These are phyloP conservation scores for Penicillium palitans DNA, from an alignment of 2,329 filamentous ascomycete genomes.

Conservation along the genomic window DNA sequence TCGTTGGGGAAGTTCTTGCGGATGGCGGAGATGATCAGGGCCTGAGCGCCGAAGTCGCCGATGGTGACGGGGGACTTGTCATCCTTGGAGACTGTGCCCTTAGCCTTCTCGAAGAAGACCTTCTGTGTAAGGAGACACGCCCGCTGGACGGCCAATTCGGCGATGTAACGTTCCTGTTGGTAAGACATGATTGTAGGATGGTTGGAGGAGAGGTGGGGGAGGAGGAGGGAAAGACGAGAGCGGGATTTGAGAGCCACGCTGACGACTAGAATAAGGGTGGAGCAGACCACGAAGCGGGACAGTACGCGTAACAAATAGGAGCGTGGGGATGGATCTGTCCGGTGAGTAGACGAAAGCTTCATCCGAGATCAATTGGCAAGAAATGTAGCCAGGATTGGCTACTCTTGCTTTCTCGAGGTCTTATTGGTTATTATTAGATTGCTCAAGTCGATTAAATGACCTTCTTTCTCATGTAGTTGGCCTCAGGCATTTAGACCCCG, in stretches of 20 bases:
- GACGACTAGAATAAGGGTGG: slow-evolving; percentile 47
- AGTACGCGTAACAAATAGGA: slow-evolving; percentile 24
- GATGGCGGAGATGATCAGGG: slow-evolving; percentile 89
- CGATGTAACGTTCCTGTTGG: slow-evolving; percentile 75
- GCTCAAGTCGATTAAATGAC: not conserved
- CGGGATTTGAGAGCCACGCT: slow-evolving; percentile 41
- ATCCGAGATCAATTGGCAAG: slow-evolving; percentile 18
- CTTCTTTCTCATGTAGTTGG: not conserved
- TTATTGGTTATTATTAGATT: not conserved
- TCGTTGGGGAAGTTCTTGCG: slow-evolving; percentile 86
- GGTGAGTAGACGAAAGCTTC: slow-evolving; percentile 20
- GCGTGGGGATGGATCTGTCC: slow-evolving; percentile 20
- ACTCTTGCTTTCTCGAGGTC: not conserved
- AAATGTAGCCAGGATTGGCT: slow-evolving; percentile 2
- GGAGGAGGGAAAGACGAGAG: slow-evolving; percentile 43
- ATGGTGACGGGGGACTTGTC: slow-evolving; percentile 97
- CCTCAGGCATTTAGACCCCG: slow-evolving; percentile 14
- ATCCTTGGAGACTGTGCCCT: slow-evolving; percentile 90
- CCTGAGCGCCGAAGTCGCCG: slow-evolving; percentile 96
- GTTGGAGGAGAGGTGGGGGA: slow-evolving; percentile 30
- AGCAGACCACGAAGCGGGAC: slow-evolving; percentile 37
- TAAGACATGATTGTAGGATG: slow-evolving; percentile 54
- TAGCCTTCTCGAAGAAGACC: slow-evolving; percentile 84
- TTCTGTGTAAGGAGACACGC: slow-evolving; percentile 73
- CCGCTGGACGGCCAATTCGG: slow-evolving; percentile 84